These are phyloP conservation scores for Syncephalastrum monosporum DNA, from an alignment of 371 early-diverging fungal species.

Conservation along the genomic window DNA sequence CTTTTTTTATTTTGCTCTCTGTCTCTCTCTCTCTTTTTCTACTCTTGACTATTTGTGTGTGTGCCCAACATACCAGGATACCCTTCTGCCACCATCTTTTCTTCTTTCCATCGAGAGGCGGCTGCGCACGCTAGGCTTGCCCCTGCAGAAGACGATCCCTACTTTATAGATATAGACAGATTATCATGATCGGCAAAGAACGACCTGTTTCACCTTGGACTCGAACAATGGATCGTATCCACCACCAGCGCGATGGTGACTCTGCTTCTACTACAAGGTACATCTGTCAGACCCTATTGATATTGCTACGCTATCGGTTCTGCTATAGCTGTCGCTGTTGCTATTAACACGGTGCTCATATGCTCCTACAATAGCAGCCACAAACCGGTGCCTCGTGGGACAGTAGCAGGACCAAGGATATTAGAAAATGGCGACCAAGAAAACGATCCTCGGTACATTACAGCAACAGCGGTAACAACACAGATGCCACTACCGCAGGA, in stretches of 20 bases:
- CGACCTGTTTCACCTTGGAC: conserved; percentile 13
- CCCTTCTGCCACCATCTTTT: too few relatives aligned
- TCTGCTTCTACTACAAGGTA: too few relatives aligned
- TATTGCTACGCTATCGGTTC: not conserved
- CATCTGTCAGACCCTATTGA: too few relatives aligned
- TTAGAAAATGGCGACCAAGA: conserved; percentile 1
- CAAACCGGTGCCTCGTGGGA: not conserved
- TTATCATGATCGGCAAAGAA: conserved; percentile 3
- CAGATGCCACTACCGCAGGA: conserved; percentile 25
- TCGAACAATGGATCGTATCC: conserved; percentile 14
- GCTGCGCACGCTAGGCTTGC: too few relatives aligned
- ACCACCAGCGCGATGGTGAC: not conserved
- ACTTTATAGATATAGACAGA: not conserved
- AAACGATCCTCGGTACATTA: conserved; percentile 5
- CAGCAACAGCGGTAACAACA: conserved; percentile 16
- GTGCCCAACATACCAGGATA: too few relatives aligned
- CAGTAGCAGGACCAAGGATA: not conserved
- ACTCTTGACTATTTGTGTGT: too few relatives aligned
- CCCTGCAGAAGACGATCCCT: too few relatives aligned
- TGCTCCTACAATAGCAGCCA: conserved; percentile 1
- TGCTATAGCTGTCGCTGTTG: not conserved
- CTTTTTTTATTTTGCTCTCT: too few relatives aligned
- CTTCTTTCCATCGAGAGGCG: too few relatives aligned
- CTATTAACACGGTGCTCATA: not conserved
- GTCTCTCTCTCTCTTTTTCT: too few relatives aligned